These are phyloP conservation scores for Barbarea vulgaris DNA, from an alignment of 345 rosid species.

Conservation along the genomic window DNA sequence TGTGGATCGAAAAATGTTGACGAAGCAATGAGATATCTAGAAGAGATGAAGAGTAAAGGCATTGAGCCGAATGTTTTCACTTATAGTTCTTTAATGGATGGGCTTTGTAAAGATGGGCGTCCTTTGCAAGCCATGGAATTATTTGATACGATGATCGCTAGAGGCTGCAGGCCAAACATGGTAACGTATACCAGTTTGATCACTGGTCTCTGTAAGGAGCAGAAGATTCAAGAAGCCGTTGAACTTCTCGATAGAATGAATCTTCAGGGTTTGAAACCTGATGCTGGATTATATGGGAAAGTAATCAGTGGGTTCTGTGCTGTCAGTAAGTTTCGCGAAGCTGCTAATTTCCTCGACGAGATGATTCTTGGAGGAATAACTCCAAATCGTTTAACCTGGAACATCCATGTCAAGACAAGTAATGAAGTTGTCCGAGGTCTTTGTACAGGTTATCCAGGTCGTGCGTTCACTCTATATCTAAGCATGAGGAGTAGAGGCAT, in stretches of 20 bases:
- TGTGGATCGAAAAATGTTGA: slow-evolving; percentile 58
- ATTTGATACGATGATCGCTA: slow-evolving; percentile 66
- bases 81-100: slow-evolving; percentile 81
- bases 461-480: slow-evolving; percentile 62
- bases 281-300: slow-evolving; percentile 80
- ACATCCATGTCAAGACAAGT: slow-evolving; percentile 65
- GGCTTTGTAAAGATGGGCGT: slow-evolving; percentile 69
- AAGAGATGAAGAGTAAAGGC: slow-evolving; percentile 69
- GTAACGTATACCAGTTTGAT: slow-evolving; percentile 70
- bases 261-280: slow-evolving; percentile 87
- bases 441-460: slow-evolving; percentile 47
- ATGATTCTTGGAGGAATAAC: slow-evolving; percentile 64
- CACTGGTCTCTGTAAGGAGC: slow-evolving; percentile 76
- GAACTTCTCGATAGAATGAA: slow-evolving; percentile 85
- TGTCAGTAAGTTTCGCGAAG: slow-evolving; percentile 61
- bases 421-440: slow-evolving; percentile 69
- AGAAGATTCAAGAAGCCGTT: slow-evolving; percentile 66
- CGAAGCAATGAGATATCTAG: slow-evolving; percentile 68
- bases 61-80: slow-evolving; percentile 88
- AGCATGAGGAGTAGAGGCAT: slow-evolving; percentile 74
- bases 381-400: slow-evolving; percentile 77
- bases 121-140: slow-evolving; percentile 66
- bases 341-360: slow-evolving; percentile 87
- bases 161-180: slow-evolving; percentile 59
- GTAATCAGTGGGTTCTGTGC: slow-evolving; percentile 63